Evolutionary conservation across 2,329 filamentous ascomycete species (phyloP).

Genomic region (Trichoderma asperellum): DNA sequence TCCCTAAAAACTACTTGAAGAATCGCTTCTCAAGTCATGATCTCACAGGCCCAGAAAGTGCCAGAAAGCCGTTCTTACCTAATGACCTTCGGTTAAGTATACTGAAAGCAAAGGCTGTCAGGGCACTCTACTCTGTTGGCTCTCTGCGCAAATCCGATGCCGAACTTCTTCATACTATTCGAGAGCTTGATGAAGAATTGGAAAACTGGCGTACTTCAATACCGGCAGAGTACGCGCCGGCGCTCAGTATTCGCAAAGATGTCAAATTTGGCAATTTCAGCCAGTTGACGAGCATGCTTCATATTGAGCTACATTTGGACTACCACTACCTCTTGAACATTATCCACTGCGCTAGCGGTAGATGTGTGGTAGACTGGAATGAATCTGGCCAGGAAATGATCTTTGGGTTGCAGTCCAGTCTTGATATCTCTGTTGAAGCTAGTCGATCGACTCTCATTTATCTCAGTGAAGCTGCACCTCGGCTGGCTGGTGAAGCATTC

Average conservation of each 20-base stretch:
- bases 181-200: conserved; percentile 60
- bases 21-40: conserved; percentile 31
- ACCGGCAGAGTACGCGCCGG: conserved; percentile 50
- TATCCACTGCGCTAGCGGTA: conserved; percentile 59
- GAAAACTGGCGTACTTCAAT: conserved; percentile 59
- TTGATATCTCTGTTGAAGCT: conserved; percentile 58
- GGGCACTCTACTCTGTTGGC: conserved; percentile 53
- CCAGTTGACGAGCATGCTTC: conserved; percentile 49
- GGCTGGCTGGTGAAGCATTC: conserved; percentile 52
- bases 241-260: conserved; percentile 46
- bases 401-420: conserved; percentile 54
- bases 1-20: conserved; percentile 45
- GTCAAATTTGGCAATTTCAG: conserved; percentile 37
- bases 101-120: conserved; percentile 56
- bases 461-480: conserved; percentile 47
- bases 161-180: conserved; percentile 57
- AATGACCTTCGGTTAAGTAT: conserved; percentile 54
- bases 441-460: conserved; percentile 59
- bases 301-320: conserved; percentile 55
- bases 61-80: conserved; percentile 43
- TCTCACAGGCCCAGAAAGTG: neutral
- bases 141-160: conserved; percentile 56
- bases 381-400: conserved; percentile 37
- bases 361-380: conserved; percentile 48
- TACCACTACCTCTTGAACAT: conserved; percentile 60